phyloP scores from a whole-genome alignment of 179 eudicot genomes.

The Vitellaria paradoxa region DNA sequence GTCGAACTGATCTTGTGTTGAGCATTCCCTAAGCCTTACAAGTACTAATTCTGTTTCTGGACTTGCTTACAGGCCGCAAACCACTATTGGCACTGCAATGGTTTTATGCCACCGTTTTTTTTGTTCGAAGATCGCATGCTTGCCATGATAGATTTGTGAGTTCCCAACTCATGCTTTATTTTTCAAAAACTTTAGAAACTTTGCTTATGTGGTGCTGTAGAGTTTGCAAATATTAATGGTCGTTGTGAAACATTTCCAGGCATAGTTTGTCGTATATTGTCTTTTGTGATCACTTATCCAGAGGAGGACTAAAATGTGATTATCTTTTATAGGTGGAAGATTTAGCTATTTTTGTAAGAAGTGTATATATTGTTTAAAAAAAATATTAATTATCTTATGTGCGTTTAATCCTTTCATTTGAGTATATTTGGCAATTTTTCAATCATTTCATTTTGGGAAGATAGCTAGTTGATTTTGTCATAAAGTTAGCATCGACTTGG shows the following conservation, averaged over 20 bases:
- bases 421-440: neutral
- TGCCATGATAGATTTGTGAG: slow-evolving; percentile 97
- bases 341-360: neutral
- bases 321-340: neutral
- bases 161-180: slow-evolving; percentile 13
- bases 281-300: neutral
- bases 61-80: slow-evolving; percentile 79
- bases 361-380: neutral
- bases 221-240: neutral
- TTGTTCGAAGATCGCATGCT: slow-evolving; percentile 91
- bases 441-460: neutral
- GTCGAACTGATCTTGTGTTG: neutral
- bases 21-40: neutral
- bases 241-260: neutral
- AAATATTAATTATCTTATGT: neutral
- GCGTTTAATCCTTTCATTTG: neutral
- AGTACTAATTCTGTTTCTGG: slow-evolving; percentile 13
- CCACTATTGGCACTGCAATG: slow-evolving; percentile 96
- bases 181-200: neutral
- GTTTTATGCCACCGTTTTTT: slow-evolving; percentile 97
- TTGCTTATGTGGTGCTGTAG: neutral
- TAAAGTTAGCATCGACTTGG: neutral
- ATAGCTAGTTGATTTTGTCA: neutral
- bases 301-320: neutral
- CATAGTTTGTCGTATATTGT: neutral